Evolutionary conservation across 768 basidiomycete species (phyloP), one percentile per base, ranked within the genome.

Genomic region (Termitomyces sp.): DNA sequence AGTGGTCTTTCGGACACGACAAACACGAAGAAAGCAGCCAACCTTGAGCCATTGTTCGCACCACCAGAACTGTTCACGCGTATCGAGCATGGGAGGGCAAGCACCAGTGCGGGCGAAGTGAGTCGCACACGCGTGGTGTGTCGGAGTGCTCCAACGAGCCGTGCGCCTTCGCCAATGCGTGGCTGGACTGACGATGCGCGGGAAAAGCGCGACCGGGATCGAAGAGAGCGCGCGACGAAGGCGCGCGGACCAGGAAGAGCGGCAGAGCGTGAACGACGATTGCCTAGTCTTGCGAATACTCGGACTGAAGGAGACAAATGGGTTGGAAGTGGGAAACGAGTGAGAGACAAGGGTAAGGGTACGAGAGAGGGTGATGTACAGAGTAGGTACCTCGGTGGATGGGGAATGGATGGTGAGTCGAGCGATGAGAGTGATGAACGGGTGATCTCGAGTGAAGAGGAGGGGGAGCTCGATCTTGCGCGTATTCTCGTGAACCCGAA

Each of bases 401-500:
- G 72, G 73, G 62, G 71, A 56, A 62, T 69, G 62, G 63, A 64
- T 2, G 58, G 38, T 7, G 67, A 60, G 53, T 64, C 57, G 66
- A 67, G 70, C 13, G 69, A 76, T 3, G 79, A 79, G 5, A 76
- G 76, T 4, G 79, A 81, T 14, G 82, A 81, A 43, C 46, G 50
- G 14, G 43, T 59, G 16, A 64, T 61, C 41, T 68, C 66, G 33
- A 64, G 63, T 18, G 75, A 76, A 8, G 78, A 78, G 7, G 76
- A 76, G 6, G 75, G 76, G 16, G 89, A 89, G 66, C 73, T 89
- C 49, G 80, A 85, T 66, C 76, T 91, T 43, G 84, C 87, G 16
- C 79, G 80, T 30, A 78, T 91, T 57, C 82, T 91, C 38, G 82
- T 88, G 30, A 87, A 83, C 8, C 79, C 89, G 20, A 88, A 84